Evolutionary conservation across 139 green algal genomes (phyloP).

Genomic region (Eudorina sp.): DNA sequence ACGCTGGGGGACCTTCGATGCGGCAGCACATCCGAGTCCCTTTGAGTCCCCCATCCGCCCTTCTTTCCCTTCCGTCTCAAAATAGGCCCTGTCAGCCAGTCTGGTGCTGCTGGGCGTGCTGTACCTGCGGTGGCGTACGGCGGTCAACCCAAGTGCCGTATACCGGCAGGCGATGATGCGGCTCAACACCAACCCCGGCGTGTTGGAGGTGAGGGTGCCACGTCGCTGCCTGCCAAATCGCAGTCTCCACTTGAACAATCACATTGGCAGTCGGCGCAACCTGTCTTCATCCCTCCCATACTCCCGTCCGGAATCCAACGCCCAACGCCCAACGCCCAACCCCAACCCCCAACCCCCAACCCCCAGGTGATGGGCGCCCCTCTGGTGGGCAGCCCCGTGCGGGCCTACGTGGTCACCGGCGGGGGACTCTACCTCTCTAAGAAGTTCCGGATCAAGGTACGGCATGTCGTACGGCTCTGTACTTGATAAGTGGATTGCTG

Average conservation of each 20-base stretch:
- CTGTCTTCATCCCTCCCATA: too few relatives aligned
- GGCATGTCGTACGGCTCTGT: too few relatives aligned
- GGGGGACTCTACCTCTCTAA: slow-evolving; percentile 67
- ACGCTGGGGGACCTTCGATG: not conserved
- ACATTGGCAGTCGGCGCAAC: too few relatives aligned
- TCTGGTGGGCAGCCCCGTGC: slow-evolving; percentile 71
- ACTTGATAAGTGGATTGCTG: too few relatives aligned
- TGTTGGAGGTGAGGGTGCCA: slow-evolving; percentile 73
- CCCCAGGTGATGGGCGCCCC: slow-evolving; percentile 83
- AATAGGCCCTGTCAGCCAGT: slow-evolving; percentile 62
- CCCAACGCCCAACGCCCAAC: too few relatives aligned
- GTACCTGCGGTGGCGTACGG: slow-evolving; percentile 60
- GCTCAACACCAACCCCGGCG: slow-evolving; percentile 78
- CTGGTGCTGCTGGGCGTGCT: slow-evolving; percentile 56
- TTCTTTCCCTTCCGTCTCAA: not conserved
- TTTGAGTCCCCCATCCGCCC: not conserved
- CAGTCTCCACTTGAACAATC: too few relatives aligned
- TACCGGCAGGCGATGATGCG: slow-evolving; percentile 76
- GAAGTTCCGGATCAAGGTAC: slow-evolving; percentile 21
- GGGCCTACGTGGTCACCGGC: slow-evolving; percentile 76
- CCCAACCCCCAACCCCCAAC: too few relatives aligned
- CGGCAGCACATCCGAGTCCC: not conserved
- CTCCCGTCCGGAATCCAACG: too few relatives aligned
- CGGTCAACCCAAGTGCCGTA: slow-evolving; percentile 68
- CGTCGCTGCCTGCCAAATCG: too few relatives aligned